These are phyloP conservation scores for Hyparrhenia diplandra DNA, from an alignment of 176 grass and related monocot genomes.

Conservation along the genomic window DNA sequence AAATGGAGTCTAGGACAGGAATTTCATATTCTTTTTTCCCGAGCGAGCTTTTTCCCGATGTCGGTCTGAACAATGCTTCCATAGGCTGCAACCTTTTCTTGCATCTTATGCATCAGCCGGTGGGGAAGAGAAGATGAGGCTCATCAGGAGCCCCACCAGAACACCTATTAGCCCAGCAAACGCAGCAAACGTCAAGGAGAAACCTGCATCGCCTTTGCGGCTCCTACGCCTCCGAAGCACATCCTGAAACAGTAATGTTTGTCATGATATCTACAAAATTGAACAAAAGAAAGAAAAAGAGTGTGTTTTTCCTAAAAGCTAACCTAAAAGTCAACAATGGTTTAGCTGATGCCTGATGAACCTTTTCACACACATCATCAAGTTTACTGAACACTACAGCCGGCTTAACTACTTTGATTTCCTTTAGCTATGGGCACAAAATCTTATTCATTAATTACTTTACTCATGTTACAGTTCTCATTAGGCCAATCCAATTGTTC, in stretches of 20 bases:
- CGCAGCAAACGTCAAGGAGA: constrained; percentile 72
- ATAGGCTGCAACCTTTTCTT: constrained; percentile 8
- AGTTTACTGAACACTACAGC: neutral
- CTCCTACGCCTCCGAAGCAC: constrained; percentile 66
- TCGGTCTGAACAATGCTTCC: neutral
- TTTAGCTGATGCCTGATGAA: neutral
- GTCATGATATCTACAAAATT: constrained; percentile 1
- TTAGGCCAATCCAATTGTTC: neutral
- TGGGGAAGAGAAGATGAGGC: constrained; percentile 62
- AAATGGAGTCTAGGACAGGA: neutral
- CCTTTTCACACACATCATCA: neutral
- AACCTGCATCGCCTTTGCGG: constrained; percentile 56
- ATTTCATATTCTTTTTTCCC: neutral
- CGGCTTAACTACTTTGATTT: neutral
- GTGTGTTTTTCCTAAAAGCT: neutral
- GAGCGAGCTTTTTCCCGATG: neutral
- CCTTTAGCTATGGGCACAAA: neutral
- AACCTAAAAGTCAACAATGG: neutral
- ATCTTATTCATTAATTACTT: neutral
- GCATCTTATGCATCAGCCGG: constrained; percentile 39
- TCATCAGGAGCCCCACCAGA: constrained; percentile 75
- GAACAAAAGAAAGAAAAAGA: constrained; percentile 1
- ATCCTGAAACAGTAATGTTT: constrained; percentile 56
- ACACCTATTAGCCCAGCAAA: constrained; percentile 80
- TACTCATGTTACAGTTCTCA: neutral